Evolutionary conservation across 1,284 basidiomycete species (phyloP), one percentile per base, ranked within the genome.

Genomic region (Rhodotorula glutinis): DNA sequence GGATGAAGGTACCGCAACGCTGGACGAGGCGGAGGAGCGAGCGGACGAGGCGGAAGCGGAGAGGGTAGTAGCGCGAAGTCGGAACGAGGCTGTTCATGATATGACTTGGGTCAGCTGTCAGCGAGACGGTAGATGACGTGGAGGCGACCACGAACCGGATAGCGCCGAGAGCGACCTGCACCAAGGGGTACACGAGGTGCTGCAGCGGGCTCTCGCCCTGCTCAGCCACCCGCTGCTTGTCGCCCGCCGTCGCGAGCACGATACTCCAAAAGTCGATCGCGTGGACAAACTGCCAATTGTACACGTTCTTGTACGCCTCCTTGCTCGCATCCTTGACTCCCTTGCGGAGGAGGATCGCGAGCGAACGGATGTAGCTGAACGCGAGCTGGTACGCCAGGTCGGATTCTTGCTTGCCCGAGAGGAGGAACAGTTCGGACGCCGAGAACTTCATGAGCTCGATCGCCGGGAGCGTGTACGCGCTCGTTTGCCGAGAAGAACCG

Each of bases 371-470:
- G 79, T 95, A 98, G 19, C 89, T 88, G 81, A 98, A 99, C 1
- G 93, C 92, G 75, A 96, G 93, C 74, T 94, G 93, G 80, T 98
- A 98, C 5, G 83, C 79, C 16, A 84, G 82, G 69, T 87, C 87
- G 30, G 41, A 47, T 30, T 70, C 71, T 23, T 53, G 60, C 65
- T 79, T 75, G 41, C 72, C 72, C 14, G 62, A 59, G 58, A 94
- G 80, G 72, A 88, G 88, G 81, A 90, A 99, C 2, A 98, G 83
- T 78, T 96, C 93, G 0, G 89, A 89, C 0, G 94, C 94, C 3
- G 92, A 91, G 80, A 98, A 98, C 81, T 99, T 99, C 92, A 98
- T 96, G 52, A 98, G 81, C 76, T 91, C 96, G 79, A 98, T 90
- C 7, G 88, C 86, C n/a, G 94, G 92, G 19, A 98, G 83, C 2